Base-by-base conservation (phyloP, 1,284 basidiomycete genomes). In the Trametes versicolor region DNA sequence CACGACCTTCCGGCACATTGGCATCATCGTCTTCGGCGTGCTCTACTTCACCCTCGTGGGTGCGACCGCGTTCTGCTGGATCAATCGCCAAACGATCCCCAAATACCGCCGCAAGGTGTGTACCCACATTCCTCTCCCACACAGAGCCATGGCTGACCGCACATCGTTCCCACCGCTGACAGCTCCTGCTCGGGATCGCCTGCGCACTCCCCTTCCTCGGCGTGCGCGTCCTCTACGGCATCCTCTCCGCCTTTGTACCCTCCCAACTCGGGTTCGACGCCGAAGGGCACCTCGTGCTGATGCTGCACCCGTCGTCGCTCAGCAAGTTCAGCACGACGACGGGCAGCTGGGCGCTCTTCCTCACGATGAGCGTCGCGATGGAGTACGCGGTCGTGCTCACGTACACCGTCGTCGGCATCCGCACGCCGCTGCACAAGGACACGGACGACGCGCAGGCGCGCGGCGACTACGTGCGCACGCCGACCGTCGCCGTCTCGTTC, bases 131-230 rank as follows among this genome's bases (percentile, higher is more conserved):
- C 27, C 13, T 34, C 8, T 17, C 7, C 2, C 19, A 10, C 41
- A 5, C 25, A 17, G 4, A 4, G 37, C 21, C 6, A 23, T 25
- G 17, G 8, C 29, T 32, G 29, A 32, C 29, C 8, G 29, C 37
- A 43, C 5, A 8, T 55, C 10, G 21, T 8, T 10, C 41, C 19
- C 8, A 4, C 36, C 6, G 3, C 19, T 8, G 36, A 36, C 13
- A 60, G 87, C 78, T 89, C 39, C 78, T 91, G 49, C 68, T 71
- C 29, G 87, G 85, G 23, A 77, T 89, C 49, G 79, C 84, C 15
- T 47, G 77, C 57, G 86, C 85, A 6, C 75, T 90, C 21, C 87
- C 87, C 13, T 85, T 89, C 75, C 78, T 91, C 45, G 85, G 82
- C 17, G 80, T 85, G 45, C 85, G 89, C 49, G 78, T 85, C 43